Conservation (phyloP, 75 land plant genomes). For the Chamaecyparis obtusa region DNA sequence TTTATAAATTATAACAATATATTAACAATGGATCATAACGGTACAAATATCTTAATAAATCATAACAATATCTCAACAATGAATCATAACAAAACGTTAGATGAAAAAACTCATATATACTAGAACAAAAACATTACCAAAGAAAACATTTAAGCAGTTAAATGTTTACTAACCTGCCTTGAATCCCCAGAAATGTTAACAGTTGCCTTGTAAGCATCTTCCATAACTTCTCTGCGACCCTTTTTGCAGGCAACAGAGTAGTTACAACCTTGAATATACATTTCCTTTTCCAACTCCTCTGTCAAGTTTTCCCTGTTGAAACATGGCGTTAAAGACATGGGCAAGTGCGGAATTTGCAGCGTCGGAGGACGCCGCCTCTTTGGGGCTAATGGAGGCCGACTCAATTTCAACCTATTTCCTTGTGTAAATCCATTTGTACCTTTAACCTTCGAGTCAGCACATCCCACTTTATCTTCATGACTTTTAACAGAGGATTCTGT, state of each 20-base stretch:
- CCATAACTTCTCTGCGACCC: slow-evolving; percentile 29
- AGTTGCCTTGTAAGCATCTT: slow-evolving; percentile 31
- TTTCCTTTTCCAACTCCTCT: slow-evolving; percentile 8
- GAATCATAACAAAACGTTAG: too few relatives aligned
- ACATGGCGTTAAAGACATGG: background rate
- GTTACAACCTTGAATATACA: slow-evolving; percentile 21
- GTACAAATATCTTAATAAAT: too few relatives aligned
- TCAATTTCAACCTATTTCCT: background rate
- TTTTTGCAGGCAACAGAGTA: slow-evolving; percentile 31
- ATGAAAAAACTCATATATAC: too few relatives aligned
- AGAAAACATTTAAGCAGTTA: too few relatives aligned
- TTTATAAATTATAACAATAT: too few relatives aligned
- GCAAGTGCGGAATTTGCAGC: slow-evolving; percentile 23
- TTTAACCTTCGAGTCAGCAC: too few relatives aligned
- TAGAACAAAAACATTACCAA: too few relatives aligned
- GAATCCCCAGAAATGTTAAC: slow-evolving; percentile 22
- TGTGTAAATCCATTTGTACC: background rate
- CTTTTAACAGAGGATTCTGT: background rate
- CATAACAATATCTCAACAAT: too few relatives aligned
- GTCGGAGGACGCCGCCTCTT: slow-evolving; percentile 39
- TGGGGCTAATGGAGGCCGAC: background rate
- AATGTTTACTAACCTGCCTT: slow-evolving; percentile 23
- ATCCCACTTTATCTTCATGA: background rate
- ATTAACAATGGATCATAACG: too few relatives aligned
- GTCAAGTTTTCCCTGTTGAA: background rate